Evolutionary conservation across 2,329 filamentous ascomycete species (phyloP).

Genomic region (Arthrobotrys pseudoclavata): DNA sequence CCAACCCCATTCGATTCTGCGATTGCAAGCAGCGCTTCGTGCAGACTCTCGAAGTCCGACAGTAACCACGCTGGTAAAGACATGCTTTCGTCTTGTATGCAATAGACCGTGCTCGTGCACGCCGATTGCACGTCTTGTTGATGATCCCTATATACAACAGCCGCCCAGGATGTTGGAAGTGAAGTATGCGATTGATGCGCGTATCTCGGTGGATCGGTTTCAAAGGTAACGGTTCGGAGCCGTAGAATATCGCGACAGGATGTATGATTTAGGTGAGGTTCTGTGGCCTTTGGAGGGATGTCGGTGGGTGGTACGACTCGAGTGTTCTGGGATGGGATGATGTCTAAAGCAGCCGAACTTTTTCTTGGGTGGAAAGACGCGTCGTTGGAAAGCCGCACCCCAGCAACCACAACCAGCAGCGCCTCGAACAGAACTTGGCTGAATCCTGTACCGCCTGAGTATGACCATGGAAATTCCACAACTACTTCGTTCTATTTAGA

Average conservation of each 20-base stretch:
- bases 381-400: constrained; percentile 51
- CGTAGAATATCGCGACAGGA: constrained; percentile 27
- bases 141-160: constrained; percentile 28
- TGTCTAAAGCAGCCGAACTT: constrained; percentile 56
- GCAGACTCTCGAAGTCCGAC: constrained; percentile 80
- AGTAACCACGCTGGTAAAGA: constrained; percentile 55
- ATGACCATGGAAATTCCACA: background rate
- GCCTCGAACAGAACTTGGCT: constrained; percentile 8
- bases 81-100: constrained; percentile 37
- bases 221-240: constrained; percentile 11
- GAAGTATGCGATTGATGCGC: constrained; percentile 41
- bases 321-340: constrained; percentile 31
- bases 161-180: background rate
- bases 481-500: background rate
- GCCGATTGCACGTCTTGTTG: constrained; percentile 53
- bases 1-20: constrained; percentile 73
- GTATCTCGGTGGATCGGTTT: constrained; percentile 23
- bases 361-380: constrained; percentile 57
- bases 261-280: constrained; percentile 20
- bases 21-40: constrained; percentile 84
- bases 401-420: constrained; percentile 35
- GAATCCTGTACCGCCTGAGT: constrained; percentile 13
- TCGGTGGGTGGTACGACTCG: constrained; percentile 45
- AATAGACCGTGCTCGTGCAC: constrained; percentile 27
- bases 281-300: constrained; percentile 18